Evolutionary conservation across 208 protist genomes (phyloP), one percentile per base, ranked within the genome.

Genomic region (Leishmania guyanensis): DNA sequence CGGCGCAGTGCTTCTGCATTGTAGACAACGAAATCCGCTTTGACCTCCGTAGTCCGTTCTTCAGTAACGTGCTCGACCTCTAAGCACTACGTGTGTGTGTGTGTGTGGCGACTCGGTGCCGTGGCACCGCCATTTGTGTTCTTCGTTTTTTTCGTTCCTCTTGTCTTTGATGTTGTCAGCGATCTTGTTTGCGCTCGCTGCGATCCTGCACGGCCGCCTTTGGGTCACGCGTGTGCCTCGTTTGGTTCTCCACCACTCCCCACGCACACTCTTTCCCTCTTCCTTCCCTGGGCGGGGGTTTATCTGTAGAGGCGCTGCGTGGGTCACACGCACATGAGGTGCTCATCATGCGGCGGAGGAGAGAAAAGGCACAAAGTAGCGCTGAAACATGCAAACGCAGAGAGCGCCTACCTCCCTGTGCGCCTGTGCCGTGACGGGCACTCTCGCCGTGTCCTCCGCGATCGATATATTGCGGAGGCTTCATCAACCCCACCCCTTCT

Each of bases 11-110:
- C 71, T 97, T 97, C 75, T 64, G 60, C 29, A 84, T 92, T 16
- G 75, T 77, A 26, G 85, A 88, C 17, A 56, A 79, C 17, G 84
- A 89, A 36, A 86, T 96, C 4, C 74, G 83, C 29, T 95, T 96
- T 69, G 86, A 96, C 77, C 56, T 72, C 3, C 78, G 73, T 0
- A 89, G 90, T 53, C 91, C 87, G 0, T 96, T 96, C 72, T 95
- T 96, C 79, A 93, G 85, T 78, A 93, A 96, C 77, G 88, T 94
- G 36, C 76, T 92, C 1, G 90, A 94, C 43, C 83, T 96, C 39
- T 94, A 75, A 85, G 2, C 0, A 29, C 2, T 9, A 22, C 36
- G 22, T 17, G 33, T 5, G 39, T 6, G 22, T 22, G 14, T 68
- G 22, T 74, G n/a, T 74, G 8, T 79, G 14, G 29, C 66, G 43